Evolutionary conservation across 2,329 filamentous ascomycete species (phyloP), one percentile per base, ranked within the genome.

Genomic region (Septoria linicola): DNA sequence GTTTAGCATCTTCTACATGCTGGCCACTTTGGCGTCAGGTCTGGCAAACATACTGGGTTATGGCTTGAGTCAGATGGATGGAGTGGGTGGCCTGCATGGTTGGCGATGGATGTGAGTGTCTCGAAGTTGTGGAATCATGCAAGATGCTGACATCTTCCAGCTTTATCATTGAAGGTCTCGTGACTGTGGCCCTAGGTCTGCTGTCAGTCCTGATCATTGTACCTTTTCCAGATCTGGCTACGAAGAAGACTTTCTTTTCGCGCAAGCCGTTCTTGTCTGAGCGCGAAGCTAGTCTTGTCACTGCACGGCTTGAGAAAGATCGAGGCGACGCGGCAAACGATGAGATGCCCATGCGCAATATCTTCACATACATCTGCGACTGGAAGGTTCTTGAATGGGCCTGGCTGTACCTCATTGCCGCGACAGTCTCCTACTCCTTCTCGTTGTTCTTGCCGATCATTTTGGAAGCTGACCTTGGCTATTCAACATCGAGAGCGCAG

Each of bases 391-490:
- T 43, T 25, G 41, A 43, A 11, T 43, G 41, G 41, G 41, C 41
- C 1, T 43, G 41, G 41, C 51, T 53, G 44, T 55, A 55, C 37
- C 49, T 53, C n/a, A 45, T 45, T 2, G 53, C 49, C 3, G 53
- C 87, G 1, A 86, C 85, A 11, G 79, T 87, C 42, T 78, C 78
- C 2, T 92, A 92, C 66, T 82, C 87, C 0, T 79, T 92, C 11
- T 84, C 86, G 2, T 91, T 87, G 67, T 91, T 91, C 65, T 71
- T 92, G 4, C 88, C 88, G 8, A 81, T 91, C 63, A 87, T 93
- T 60, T 80, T 93, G 8, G 63, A 63, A 7, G 59, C 70, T 13
- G 76, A 77, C n/a, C 80, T 91, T 74, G 79, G 80, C 11, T 90
- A 88, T 72, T 74, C 69, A 36, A 73, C 83, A 2, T 83, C 76